phyloP scores from a whole-genome alignment of 305 asterid species.

The Fraxinus nigra region DNA sequence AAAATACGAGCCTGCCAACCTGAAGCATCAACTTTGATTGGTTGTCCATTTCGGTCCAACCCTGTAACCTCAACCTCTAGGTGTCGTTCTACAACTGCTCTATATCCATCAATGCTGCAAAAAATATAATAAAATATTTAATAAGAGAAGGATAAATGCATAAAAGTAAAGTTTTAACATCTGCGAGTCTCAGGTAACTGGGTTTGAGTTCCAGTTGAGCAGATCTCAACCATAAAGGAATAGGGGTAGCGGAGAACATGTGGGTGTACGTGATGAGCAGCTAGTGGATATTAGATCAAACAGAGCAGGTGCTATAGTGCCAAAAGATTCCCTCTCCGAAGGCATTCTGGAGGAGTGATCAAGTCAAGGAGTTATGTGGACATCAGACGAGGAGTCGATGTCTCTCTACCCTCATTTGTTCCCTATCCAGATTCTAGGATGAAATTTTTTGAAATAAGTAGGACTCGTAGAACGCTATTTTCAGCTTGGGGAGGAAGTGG shows the following conservation, averaged over 20 bases:
- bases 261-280: background rate
- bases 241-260: background rate
- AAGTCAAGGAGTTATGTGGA: background rate
- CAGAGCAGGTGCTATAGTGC: background rate
- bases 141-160: background rate
- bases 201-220: background rate
- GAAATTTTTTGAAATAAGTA: background rate
- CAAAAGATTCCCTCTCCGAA: background rate
- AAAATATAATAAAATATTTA: background rate
- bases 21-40: conserved; percentile 65
- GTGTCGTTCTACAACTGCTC: conserved; percentile 88
- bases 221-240: background rate
- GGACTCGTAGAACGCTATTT: background rate
- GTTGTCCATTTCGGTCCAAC: conserved; percentile 57
- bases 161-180: background rate
- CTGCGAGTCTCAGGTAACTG: background rate
- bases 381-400: background rate
- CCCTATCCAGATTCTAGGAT: background rate
- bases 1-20: conserved; percentile 98
- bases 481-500: background rate
- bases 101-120: conserved; percentile 77
- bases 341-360: background rate
- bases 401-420: background rate
- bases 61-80: conserved; percentile 80
- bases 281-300: background rate